Evolutionary conservation across 345 rosid species (phyloP).

Genomic region (Brassica nigra): DNA sequence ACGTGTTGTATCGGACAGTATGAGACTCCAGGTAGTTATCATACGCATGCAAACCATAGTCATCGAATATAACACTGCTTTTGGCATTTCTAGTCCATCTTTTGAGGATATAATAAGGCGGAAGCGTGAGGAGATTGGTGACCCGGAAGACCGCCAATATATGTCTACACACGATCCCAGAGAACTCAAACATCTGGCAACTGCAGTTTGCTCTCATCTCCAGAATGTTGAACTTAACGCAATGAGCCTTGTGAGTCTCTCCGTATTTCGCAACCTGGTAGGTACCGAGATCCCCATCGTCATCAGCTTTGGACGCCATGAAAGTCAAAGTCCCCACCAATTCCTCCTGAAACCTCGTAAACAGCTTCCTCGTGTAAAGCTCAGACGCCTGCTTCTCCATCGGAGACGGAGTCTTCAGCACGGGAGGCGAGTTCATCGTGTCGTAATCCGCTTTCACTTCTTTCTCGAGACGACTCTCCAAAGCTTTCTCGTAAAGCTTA

Average conservation of each 20-base stretch:
- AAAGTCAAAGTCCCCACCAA: constrained; percentile 53
- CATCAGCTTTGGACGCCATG: constrained; percentile 51
- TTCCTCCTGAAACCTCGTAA: constrained; percentile 54
- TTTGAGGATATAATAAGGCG: constrained; percentile 56
- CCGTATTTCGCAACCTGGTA: constrained; percentile 62
- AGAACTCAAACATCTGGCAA: constrained; percentile 73
- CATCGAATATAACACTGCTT: constrained; percentile 56
- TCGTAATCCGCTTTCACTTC: constrained; percentile 56
- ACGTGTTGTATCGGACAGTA: constrained; percentile 59
- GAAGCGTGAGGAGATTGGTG: constrained; percentile 67
- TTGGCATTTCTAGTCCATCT: constrained; percentile 70
- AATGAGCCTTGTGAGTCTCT: constrained; percentile 56
- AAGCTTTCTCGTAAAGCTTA: constrained; percentile 52
- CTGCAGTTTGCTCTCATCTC: constrained; percentile 67
- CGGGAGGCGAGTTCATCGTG: constrained; percentile 49
- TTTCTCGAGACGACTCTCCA: constrained; percentile 54
- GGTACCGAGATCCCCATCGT: constrained; percentile 45
- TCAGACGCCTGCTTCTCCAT: constrained; percentile 59
- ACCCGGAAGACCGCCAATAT: constrained; percentile 64
- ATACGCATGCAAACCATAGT: constrained; percentile 43
- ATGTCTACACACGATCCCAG: constrained; percentile 69
- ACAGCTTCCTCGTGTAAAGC: constrained; percentile 48
- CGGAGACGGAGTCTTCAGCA: constrained; percentile 52
- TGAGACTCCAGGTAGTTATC: constrained; percentile 56
- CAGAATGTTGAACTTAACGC: constrained; percentile 56